These are phyloP conservation scores for Corinectria fuckeliana DNA, from an alignment of 2,329 filamentous ascomycete genomes.

Conservation along the genomic window DNA sequence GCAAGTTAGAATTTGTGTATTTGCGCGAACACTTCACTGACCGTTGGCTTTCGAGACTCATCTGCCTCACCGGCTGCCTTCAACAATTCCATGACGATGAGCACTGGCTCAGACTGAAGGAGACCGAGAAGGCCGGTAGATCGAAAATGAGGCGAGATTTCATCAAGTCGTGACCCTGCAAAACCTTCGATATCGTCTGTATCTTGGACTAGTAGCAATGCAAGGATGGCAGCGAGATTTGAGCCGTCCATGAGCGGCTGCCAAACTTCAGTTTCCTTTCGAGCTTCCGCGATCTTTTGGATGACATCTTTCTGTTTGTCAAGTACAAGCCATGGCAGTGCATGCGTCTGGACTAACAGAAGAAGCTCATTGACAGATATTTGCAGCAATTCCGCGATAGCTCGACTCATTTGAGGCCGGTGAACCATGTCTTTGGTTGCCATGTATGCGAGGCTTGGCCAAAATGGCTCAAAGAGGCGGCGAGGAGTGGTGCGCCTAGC, in stretches of 20 bases:
- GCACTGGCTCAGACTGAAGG: conserved; percentile 76
- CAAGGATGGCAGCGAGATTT: conserved; percentile 65
- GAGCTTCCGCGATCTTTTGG: conserved; percentile 78
- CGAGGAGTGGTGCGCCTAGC: conserved; percentile 66
- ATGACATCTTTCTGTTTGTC: conserved; percentile 80
- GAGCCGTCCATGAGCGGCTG: conserved; percentile 59
- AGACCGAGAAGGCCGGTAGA: conserved; percentile 70
- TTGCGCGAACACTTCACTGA: conserved; percentile 47
- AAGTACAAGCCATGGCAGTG: conserved; percentile 85
- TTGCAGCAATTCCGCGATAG: conserved; percentile 81
- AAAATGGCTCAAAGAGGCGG: conserved; percentile 83
- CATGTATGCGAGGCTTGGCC: conserved; percentile 82
- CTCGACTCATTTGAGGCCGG: conserved; percentile 81
- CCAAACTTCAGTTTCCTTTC: conserved; percentile 71
- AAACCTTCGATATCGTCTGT: conserved; percentile 65
- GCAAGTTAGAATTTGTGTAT: conserved; percentile 33
- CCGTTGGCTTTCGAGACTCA: conserved; percentile 61
- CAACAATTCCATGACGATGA: conserved; percentile 80
- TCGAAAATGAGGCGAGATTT: conserved; percentile 74
- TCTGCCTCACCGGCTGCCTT: conserved; percentile 77
- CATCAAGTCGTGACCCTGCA: conserved; percentile 71
- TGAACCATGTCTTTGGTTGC: conserved; percentile 82
- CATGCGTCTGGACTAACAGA: conserved; percentile 77
- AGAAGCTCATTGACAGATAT: conserved; percentile 79
- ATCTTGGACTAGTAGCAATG: conserved; percentile 65